These are phyloP conservation scores for Aspergillus japonicus DNA, from an alignment of 2,329 filamentous ascomycete species.

Conservation along the genomic window DNA sequence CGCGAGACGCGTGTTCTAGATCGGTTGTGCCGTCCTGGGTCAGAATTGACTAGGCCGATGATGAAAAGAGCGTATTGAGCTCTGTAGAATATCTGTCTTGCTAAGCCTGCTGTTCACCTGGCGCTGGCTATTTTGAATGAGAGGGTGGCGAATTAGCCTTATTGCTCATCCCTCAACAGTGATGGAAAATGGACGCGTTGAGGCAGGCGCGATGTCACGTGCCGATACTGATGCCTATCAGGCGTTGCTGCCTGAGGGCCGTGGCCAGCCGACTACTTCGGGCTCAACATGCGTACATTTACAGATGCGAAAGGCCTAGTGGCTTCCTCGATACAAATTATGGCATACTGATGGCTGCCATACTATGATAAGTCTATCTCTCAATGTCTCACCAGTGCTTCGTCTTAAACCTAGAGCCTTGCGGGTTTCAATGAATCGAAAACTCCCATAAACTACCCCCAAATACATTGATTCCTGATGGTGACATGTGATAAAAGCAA, in stretches of 20 bases:
- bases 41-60: background rate
- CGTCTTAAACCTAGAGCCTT: background rate
- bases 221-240: slow-evolving; percentile 11
- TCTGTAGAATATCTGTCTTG: background rate
- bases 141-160: slow-evolving; percentile 25
- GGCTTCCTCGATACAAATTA: background rate
- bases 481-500: too few species aligned
- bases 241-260: slow-evolving; percentile 10
- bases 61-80: background rate
- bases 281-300: too few species aligned
- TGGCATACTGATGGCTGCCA: background rate
- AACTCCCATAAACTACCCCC: background rate
- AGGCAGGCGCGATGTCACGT: slow-evolving; percentile 40
- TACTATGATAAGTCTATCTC: background rate
- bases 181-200: slow-evolving; percentile 30
- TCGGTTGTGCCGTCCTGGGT: background rate
- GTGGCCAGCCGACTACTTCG: background rate
- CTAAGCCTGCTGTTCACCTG: background rate
- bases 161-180: slow-evolving; percentile 13
- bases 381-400: background rate
- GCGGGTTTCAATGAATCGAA: background rate
- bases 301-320: too few species aligned
- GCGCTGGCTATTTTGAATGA: slow-evolving; percentile 1
- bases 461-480: background rate
- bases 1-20: background rate